Evolutionary conservation across 768 basidiomycete species (phyloP).

Genomic region (Mycena maculata): DNA sequence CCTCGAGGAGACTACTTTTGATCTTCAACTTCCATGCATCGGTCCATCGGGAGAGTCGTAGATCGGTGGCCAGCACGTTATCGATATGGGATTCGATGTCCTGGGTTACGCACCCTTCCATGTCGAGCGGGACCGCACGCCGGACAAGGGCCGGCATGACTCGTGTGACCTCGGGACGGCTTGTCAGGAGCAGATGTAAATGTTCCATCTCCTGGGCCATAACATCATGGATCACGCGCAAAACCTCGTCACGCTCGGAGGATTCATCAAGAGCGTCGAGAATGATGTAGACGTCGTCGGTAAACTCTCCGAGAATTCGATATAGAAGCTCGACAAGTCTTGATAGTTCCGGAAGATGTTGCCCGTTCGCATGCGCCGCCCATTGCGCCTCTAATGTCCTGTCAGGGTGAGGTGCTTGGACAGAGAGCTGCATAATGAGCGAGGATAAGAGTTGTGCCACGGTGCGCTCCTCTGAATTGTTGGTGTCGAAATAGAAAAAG

Average conservation of each 20-base stretch:
- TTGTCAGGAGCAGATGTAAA: slow-evolving; percentile 27
- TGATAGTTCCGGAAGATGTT: slow-evolving; percentile 1
- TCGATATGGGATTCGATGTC: slow-evolving; percentile 19
- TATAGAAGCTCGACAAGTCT: too few species aligned
- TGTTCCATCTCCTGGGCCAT: neutral
- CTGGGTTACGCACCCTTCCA: neutral
- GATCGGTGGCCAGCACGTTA: too few species aligned
- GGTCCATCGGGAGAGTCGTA: neutral
- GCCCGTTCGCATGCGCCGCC: neutral
- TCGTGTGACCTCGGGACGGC: slow-evolving; percentile 32
- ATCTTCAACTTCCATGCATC: neutral
- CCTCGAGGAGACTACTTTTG: neutral
- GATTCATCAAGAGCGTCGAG: slow-evolving; percentile 40
- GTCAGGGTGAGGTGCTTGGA: neutral
- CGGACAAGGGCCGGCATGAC: neutral
- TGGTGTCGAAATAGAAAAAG: slow-evolving; percentile 23
- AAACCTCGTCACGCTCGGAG: slow-evolving; percentile 20
- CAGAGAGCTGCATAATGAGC: slow-evolving; percentile 35
- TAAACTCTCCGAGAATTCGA: slow-evolving; percentile 12
- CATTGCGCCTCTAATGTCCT: neutral
- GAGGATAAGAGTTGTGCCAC: slow-evolving; percentile 17
- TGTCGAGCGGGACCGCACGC: neutral
- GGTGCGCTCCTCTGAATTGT: neutral
- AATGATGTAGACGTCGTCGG: slow-evolving; percentile 27
- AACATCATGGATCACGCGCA: slow-evolving; percentile 19